Evolutionary conservation across 2,329 filamentous ascomycete genomes (phyloP), one percentile per base, ranked within the genome.

Genomic region (Cladosporium sp.): DNA sequence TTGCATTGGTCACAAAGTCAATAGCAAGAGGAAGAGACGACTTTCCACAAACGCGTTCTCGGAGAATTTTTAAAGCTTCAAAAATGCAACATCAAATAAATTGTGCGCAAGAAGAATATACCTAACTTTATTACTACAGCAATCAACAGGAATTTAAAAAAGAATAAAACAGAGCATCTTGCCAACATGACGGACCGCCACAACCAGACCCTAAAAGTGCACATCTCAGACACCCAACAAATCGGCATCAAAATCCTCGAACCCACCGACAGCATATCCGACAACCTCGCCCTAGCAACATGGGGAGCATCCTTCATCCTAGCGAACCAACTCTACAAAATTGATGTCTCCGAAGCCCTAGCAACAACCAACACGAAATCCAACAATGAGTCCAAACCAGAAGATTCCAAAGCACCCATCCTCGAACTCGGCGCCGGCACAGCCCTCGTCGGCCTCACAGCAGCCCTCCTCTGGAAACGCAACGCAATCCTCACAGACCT

Each of bases 361-460:
- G 16, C 57, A 23, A n/a, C 57, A 23, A n/a, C 5, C 23, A 25
- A 39, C 34, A 16, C 28, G 46, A 11, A 63, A 61, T 21, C 39
- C 6, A 30, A 51, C 6, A 30, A 51, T 53, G 18, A 53, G 32
- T n/a, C 54, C 39, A 5, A 56, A 67, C 3, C 25, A 28, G 11
- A 7, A 26, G 25, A 48, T 2, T 1, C 43, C 14, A 23, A 14
- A 5, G 26, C n/a, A 23, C 68, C 73, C 0, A 70, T 79, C 10
- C 70, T 79, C 13, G 78, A 79, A 66, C 69, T 79, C 23, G 78
- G 78, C 10, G 76, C 78, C 11, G 78, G 78, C 8, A 79, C 77
- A 1, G 76, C 76, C 2, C 71, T 79, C 18, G 76, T 76, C 4
- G 78, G 78, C 18, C 69, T 79, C 18, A 73, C 76, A 4, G 77